These are phyloP conservation scores for Pulicaria dysenterica DNA, from an alignment of 129 eudicot genomes.

Conservation along the genomic window DNA sequence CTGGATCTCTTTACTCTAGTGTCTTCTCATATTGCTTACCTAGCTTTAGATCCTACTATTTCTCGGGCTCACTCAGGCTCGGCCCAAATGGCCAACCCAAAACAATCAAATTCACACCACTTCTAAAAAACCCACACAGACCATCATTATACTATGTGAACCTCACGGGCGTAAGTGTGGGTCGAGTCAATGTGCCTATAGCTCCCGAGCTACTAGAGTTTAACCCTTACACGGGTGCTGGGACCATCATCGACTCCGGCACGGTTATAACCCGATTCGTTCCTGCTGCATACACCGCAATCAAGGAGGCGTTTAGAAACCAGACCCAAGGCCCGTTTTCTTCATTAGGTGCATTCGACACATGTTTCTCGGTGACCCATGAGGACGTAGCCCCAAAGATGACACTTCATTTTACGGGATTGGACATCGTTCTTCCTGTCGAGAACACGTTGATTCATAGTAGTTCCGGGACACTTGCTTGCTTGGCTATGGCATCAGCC, in stretches of 20 bases:
- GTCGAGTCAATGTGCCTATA: constrained; percentile 66
- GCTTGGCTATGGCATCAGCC: constrained; percentile 89
- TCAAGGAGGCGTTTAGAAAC: constrained; percentile 65
- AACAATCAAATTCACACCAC: constrained; percentile 75
- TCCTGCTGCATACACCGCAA: constrained; percentile 50
- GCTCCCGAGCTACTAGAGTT: constrained; percentile 66
- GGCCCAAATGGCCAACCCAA: constrained; percentile 92
- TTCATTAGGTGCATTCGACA: constrained; percentile 83
- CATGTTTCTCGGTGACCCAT: constrained; percentile 74
- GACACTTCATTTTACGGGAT: constrained; percentile 59
- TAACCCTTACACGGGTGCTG: constrained; percentile 78
- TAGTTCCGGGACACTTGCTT: constrained; percentile 66
- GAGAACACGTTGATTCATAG: constrained; percentile 92
- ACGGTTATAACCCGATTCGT: constrained; percentile 88
- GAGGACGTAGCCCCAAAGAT: constrained; percentile 61
- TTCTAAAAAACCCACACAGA: constrained; percentile 71
- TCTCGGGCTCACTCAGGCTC: constrained; percentile 82
- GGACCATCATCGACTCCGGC: constrained; percentile 89
- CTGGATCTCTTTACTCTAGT: constrained; percentile 60
- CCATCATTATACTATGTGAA: constrained; percentile 90
- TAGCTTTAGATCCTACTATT: constrained; percentile 88
- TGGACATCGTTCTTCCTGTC: constrained; percentile 67
- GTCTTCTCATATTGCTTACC: constrained; percentile 91
- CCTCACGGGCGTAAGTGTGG: constrained; percentile 78
- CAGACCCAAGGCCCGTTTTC: constrained; percentile 71